A percentile compares a stretch with the other conserved stretches of the same genome.
Conservation (phyloP, 208 protist genomes). For the Phytomonas sp. region DNA sequence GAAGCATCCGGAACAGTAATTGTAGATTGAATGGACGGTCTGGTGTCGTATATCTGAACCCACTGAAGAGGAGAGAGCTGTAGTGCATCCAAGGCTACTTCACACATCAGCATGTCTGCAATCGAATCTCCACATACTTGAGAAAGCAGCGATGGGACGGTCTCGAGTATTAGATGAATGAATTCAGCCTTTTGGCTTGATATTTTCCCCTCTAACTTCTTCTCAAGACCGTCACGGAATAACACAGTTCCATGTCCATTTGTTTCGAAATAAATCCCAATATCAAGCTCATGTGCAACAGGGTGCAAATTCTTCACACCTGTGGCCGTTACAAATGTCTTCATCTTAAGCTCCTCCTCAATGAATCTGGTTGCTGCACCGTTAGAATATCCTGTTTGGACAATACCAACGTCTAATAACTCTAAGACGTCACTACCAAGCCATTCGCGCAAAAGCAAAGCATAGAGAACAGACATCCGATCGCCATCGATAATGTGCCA, state of each 20-base stretch:
- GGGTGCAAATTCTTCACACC: slow-evolving; percentile 94
- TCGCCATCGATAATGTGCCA: slow-evolving; percentile 80
- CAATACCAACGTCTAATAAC: slow-evolving; percentile 62
- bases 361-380: slow-evolving; percentile 88
- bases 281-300: slow-evolving; percentile 72
- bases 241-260: slow-evolving; percentile 95
- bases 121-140: slow-evolving; percentile 88
- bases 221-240: slow-evolving; percentile 25
- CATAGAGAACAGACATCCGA: slow-evolving; percentile 67
- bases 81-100: slow-evolving; percentile 41
- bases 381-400: slow-evolving; percentile 96
- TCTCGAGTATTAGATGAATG: slow-evolving; percentile 2
- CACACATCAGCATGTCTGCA: slow-evolving; percentile 63
- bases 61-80: slow-evolving; percentile 36
- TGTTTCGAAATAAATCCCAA: slow-evolving; percentile 95
- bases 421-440: slow-evolving; percentile 26
- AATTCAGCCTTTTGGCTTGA: too few species aligned
- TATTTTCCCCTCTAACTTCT: too few species aligned
- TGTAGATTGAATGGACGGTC: slow-evolving; percentile 46
- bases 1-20: slow-evolving; percentile 37
- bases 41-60: slow-evolving; percentile 48
- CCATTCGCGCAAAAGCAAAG: slow-evolving; percentile 41
- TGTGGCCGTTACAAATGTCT: slow-evolving; percentile 57
- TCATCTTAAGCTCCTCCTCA: slow-evolving; percentile 30
- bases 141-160: slow-evolving; percentile 34